A percentile compares a stretch with the other conserved stretches of the same genome.
phyloP scores from a whole-genome alignment of 257 asterid genomes.

The Galeopsis tetrahit region DNA sequence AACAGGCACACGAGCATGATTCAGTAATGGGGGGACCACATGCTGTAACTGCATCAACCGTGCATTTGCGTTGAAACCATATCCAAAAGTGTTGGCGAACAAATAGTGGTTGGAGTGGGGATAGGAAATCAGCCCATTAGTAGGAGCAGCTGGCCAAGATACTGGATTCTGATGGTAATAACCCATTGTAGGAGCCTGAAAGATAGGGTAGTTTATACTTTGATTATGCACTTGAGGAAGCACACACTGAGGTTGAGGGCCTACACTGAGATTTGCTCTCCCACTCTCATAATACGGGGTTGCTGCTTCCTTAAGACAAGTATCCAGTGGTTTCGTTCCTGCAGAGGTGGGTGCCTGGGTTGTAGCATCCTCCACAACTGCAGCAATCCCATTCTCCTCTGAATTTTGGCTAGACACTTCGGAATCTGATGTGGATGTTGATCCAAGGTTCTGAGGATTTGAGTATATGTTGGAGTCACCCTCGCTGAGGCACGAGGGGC shows the following conservation, averaged over 20 bases:
- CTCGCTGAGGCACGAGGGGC: constrained; percentile 85
- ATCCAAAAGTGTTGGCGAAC: constrained; percentile 58
- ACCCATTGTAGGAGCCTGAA: constrained; percentile 71
- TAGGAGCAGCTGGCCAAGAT: constrained; percentile 66
- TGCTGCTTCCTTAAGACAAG: constrained; percentile 42
- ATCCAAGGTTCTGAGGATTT: constrained; percentile 68
- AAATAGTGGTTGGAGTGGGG: constrained; percentile 76
- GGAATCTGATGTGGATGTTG: constrained; percentile 78
- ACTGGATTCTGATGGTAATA: constrained; percentile 78
- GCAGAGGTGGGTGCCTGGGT: constrained; percentile 40
- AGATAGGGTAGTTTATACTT: constrained; percentile 63
- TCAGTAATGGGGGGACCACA: constrained; percentile 55
- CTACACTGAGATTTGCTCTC: constrained; percentile 43
- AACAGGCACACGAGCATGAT: constrained; percentile 59
- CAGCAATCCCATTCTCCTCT: constrained; percentile 54
- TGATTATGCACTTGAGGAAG: constrained; percentile 68
- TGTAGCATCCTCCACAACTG: constrained; percentile 37
- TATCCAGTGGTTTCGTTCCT: constrained; percentile 36
- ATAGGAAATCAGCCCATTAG: constrained; percentile 67
- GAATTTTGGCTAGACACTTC: constrained; percentile 76
- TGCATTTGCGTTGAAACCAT: constrained; percentile 67
- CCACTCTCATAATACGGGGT: constrained; percentile 47
- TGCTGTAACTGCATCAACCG: constrained; percentile 73
- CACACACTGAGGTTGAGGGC: constrained; percentile 57
- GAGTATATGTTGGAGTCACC: constrained; percentile 80